Evolutionary conservation across 192 early-diverging fungal species (phyloP).

Genomic region (Podila epigama): DNA sequence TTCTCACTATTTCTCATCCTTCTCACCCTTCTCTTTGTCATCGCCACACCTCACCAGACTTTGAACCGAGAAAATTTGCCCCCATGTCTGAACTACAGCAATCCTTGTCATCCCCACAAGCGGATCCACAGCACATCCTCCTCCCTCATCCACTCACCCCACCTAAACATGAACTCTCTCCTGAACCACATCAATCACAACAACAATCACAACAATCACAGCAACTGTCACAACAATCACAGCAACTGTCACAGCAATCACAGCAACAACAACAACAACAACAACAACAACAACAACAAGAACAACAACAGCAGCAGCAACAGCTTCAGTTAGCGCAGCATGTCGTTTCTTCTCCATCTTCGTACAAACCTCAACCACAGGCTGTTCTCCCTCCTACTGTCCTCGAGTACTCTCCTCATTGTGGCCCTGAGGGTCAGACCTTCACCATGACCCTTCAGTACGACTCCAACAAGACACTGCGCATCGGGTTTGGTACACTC

Average conservation of each 20-base stretch:
- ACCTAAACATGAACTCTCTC: too few relatives aligned
- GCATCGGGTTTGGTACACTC: constrained; percentile 57
- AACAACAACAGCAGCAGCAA: constrained; percentile 8
- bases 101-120: not conserved
- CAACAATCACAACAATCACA: constrained; percentile 20
- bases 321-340: too few relatives aligned
- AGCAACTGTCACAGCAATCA: not conserved
- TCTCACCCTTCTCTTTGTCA: not conserved
- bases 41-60: constrained; percentile 22
- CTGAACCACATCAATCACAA: constrained; percentile 27
- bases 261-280: constrained; percentile 3
- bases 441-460: constrained; percentile 50
- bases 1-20: not conserved
- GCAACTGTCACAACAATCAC: not conserved
- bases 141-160: constrained; percentile 4
- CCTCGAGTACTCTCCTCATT: constrained; percentile 52
- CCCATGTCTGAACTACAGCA: constrained; percentile 39
- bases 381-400: constrained; percentile 39
- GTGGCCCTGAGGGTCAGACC: constrained; percentile 37
- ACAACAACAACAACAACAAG: constrained; percentile 8
- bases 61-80: constrained; percentile 45
- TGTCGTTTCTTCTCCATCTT: too few relatives aligned
- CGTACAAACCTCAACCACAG: constrained; percentile 20
- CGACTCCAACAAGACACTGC: constrained; percentile 33
- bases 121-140: constrained; percentile 5